These are phyloP conservation scores for Globisporangium parvum DNA, from an alignment of 352 stramenopile species.

Conservation along the genomic window DNA sequence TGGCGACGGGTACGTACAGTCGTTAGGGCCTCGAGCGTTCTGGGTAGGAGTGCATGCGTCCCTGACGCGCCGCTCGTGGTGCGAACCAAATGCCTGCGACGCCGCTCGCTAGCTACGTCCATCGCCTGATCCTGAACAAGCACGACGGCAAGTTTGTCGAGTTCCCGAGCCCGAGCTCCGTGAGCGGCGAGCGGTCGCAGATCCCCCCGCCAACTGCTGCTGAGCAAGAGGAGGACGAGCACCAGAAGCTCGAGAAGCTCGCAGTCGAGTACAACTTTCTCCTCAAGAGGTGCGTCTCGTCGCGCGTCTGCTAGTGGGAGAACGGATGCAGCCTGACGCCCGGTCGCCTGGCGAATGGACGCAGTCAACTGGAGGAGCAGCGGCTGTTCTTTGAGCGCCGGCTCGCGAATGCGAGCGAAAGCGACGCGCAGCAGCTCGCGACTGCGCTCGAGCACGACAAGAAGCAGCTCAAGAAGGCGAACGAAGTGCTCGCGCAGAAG, in stretches of 20 bases:
- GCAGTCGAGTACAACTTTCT: constrained; percentile 95
- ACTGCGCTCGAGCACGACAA: constrained; percentile 69
- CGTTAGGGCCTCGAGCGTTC: not conserved
- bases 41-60: not conserved
- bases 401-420: constrained; percentile 55
- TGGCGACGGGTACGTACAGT: constrained; percentile 78
- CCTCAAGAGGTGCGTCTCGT: constrained; percentile 76
- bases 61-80: too few species aligned
- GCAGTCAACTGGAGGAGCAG: constrained; percentile 93
- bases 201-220: constrained; percentile 50
- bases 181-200: constrained; percentile 67
- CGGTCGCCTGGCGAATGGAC: not conserved
- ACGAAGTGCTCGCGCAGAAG: constrained; percentile 55
- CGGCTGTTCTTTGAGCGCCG: constrained; percentile 89
- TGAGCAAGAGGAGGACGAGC: constrained; percentile 89
- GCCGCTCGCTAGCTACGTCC: constrained; percentile 51
- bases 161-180: constrained; percentile 82
- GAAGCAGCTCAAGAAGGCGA: constrained; percentile 75
- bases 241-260: constrained; percentile 95
- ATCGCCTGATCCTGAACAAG: constrained; percentile 87
- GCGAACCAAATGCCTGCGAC: too few species aligned
- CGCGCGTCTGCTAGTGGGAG: not conserved
- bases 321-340: not conserved
- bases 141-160: constrained; percentile 95
- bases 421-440: constrained; percentile 43